phyloP scores from a whole-genome alignment of 2,329 filamentous ascomycete genomes.

The Paraconiothyrium brasiliense region DNA sequence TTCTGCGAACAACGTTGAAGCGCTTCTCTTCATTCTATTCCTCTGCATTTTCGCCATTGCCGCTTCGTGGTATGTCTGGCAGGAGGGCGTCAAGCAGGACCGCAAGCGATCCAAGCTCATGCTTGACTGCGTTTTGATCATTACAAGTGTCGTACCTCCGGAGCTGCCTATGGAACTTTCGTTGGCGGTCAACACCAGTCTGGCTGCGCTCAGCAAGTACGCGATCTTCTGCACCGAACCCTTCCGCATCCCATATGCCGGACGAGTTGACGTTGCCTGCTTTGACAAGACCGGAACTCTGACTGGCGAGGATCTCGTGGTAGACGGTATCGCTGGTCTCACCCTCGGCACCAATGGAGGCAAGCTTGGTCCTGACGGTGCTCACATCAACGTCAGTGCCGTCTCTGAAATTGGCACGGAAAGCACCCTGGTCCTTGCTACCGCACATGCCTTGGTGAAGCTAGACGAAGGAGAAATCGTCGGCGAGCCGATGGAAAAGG shows the following conservation, averaged over 20 bases:
- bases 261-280: slow-evolving; percentile 93
- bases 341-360: slow-evolving; percentile 74
- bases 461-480: slow-evolving; percentile 97
- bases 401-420: slow-evolving; percentile 77
- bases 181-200: slow-evolving; percentile 95
- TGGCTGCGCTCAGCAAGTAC: slow-evolving; percentile 91
- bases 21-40: slow-evolving; percentile 97
- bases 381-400: slow-evolving; percentile 79
- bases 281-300: slow-evolving; percentile 99
- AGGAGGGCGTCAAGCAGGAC: slow-evolving; percentile 92
- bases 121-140: slow-evolving; percentile 95
- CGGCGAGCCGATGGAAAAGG: slow-evolving; percentile 99
- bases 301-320: slow-evolving; percentile 94
- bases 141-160: slow-evolving; percentile 97
- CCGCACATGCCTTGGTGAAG: slow-evolving; percentile 93
- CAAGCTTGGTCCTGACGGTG: slow-evolving; percentile 78
- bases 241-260: slow-evolving; percentile 96
- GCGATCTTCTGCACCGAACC: slow-evolving; percentile 99
- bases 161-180: slow-evolving; percentile 98
- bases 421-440: slow-evolving; percentile 92
- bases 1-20: slow-evolving; percentile 97
- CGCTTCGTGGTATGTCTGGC: slow-evolving; percentile 99
- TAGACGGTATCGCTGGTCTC: slow-evolving; percentile 94
- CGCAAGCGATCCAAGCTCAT: slow-evolving; percentile 97
- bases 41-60: slow-evolving; percentile 94